These are phyloP conservation scores for Nothopassalora personata DNA, from an alignment of 2,329 filamentous ascomycete genomes.

Conservation along the genomic window DNA sequence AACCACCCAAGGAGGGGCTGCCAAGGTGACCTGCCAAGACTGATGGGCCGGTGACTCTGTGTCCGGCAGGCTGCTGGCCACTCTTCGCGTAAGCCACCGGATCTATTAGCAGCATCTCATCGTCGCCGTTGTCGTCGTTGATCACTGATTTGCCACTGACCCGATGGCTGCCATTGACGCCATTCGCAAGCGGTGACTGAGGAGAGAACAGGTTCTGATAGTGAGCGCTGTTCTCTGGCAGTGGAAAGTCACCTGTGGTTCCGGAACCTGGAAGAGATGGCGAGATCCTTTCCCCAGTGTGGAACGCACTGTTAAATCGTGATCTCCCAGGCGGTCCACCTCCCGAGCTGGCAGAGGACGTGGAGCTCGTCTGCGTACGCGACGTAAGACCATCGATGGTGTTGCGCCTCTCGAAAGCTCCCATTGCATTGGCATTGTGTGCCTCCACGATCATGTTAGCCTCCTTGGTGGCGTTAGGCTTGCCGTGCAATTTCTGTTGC, in stretches of 20 bases:
- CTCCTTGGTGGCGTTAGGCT: slow-evolving; percentile 56
- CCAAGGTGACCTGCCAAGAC: slow-evolving; percentile 65
- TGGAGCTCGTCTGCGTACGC: slow-evolving; percentile 42
- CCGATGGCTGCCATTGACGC: slow-evolving; percentile 57
- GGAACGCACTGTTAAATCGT: slow-evolving; percentile 59
- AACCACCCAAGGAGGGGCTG: slow-evolving; percentile 65
- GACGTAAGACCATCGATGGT: slow-evolving; percentile 47
- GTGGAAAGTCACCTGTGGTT: slow-evolving; percentile 55
- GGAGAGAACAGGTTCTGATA: slow-evolving; percentile 65
- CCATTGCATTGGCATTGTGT: slow-evolving; percentile 31
- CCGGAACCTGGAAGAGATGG: slow-evolving; percentile 49
- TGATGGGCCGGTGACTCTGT: slow-evolving; percentile 66
- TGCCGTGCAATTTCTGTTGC: slow-evolving; percentile 55
- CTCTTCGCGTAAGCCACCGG: slow-evolving; percentile 70
- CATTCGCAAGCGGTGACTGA: slow-evolving; percentile 67
- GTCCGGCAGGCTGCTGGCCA: slow-evolving; percentile 47
- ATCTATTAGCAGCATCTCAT: slow-evolving; percentile 70
- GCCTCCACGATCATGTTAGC: slow-evolving; percentile 57
- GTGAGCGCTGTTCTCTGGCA: slow-evolving; percentile 49
- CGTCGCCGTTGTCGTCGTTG: slow-evolving; percentile 62
- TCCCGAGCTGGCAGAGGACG: slow-evolving; percentile 44
- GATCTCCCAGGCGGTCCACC: slow-evolving; percentile 32
- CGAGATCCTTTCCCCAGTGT: slow-evolving; percentile 57
- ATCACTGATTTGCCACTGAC: slow-evolving; percentile 67
- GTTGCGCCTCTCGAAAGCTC: slow-evolving; percentile 39